phyloP scores from a whole-genome alignment of 1,284 basidiomycete species.

The Ustilago shanxiensis region DNA sequence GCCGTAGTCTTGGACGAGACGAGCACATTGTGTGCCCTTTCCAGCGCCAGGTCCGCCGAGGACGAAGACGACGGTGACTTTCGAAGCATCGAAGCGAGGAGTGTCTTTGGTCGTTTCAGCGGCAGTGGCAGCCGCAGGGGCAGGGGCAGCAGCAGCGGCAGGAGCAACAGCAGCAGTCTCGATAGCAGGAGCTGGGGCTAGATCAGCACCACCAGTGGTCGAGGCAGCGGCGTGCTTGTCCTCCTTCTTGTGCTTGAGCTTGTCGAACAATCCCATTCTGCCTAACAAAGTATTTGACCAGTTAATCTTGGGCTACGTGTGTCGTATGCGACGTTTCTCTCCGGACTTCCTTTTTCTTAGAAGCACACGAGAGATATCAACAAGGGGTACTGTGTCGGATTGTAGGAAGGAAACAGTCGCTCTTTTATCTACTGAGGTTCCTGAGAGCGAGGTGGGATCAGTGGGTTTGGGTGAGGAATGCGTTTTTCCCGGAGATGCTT shows the following conservation, averaged over 20 bases:
- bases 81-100: slow-evolving; percentile 77
- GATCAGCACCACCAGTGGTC: slow-evolving; percentile 4
- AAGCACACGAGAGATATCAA: slow-evolving; percentile 12
- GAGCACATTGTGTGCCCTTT: slow-evolving; percentile 94
- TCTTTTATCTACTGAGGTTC: slow-evolving; percentile 35
- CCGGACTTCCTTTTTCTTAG: slow-evolving; percentile 4
- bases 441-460: slow-evolving; percentile 59
- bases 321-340: slow-evolving; percentile 25
- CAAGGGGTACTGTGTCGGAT: neutral
- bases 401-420: neutral
- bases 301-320: slow-evolving; percentile 48
- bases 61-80: slow-evolving; percentile 92
- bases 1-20: slow-evolving; percentile 86
- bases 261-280: slow-evolving; percentile 55
- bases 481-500: slow-evolving; percentile 57
- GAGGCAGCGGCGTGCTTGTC: slow-evolving; percentile 13
- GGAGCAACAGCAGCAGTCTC: slow-evolving; percentile 2
- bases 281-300: slow-evolving; percentile 52
- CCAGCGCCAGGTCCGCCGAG: slow-evolving; percentile 97
- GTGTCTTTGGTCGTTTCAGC: slow-evolving; percentile 23
- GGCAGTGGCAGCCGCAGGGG: neutral
- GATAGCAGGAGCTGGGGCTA: slow-evolving; percentile 9
- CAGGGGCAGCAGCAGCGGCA: neutral
- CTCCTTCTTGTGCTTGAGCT: slow-evolving; percentile 47
- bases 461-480: slow-evolving; percentile 65